These are phyloP conservation scores for Prunus mume DNA, from an alignment of 306 rosid species.

Conservation along the genomic window DNA sequence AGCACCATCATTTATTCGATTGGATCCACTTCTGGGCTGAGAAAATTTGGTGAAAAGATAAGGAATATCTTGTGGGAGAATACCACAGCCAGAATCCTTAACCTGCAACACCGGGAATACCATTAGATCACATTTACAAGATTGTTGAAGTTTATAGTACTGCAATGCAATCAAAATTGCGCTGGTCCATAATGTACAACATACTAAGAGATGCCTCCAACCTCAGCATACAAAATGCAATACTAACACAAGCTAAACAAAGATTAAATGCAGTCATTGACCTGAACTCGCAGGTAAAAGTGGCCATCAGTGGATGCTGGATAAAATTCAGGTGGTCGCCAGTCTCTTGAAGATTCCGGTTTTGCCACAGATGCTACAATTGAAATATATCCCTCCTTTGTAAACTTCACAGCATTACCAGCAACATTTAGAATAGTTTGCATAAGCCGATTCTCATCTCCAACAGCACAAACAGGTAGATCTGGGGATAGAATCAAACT, in stretches of 20 bases:
- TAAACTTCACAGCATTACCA: slow-evolving; percentile 89
- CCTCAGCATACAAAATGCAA: neutral
- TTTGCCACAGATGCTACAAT: slow-evolving; percentile 69
- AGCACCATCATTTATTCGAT: slow-evolving; percentile 45
- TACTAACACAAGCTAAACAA: neutral
- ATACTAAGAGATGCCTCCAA: neutral
- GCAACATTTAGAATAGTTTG: slow-evolving; percentile 73
- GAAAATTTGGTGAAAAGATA: slow-evolving; percentile 71
- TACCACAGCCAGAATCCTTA: slow-evolving; percentile 89
- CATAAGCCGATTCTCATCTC: slow-evolving; percentile 78
- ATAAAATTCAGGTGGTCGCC: slow-evolving; percentile 71
- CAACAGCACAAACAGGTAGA: slow-evolving; percentile 68
- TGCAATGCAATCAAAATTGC: neutral
- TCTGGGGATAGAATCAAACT: slow-evolving; percentile 70
- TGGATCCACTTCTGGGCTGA: slow-evolving; percentile 54
- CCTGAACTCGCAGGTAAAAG: slow-evolving; percentile 77
- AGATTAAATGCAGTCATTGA: slow-evolving; percentile 15
- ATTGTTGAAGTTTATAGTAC: neutral
- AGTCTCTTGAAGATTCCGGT: slow-evolving; percentile 71
- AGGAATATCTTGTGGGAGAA: slow-evolving; percentile 70
- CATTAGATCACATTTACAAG: neutral
- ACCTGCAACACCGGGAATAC: slow-evolving; percentile 51
- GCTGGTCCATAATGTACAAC: neutral
- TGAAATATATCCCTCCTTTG: slow-evolving; percentile 78
- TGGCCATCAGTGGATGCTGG: slow-evolving; percentile 63